Evolutionary conservation across 208 protist genomes (phyloP), one percentile per base, ranked within the genome.

Genomic region (Crithidia fasciculata): DNA sequence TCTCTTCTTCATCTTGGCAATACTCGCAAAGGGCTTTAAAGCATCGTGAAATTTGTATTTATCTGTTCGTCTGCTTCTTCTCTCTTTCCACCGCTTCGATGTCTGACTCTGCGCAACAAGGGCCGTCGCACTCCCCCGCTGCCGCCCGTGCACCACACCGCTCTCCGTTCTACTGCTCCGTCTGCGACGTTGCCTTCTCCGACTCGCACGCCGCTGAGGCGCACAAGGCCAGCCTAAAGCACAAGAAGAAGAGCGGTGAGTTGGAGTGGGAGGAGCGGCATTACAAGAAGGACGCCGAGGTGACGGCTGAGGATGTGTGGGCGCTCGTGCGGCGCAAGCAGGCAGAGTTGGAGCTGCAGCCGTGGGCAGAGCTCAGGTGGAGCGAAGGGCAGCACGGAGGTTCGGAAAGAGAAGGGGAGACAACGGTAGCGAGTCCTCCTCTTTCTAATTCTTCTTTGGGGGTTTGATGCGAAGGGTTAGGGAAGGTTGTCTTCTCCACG

Each of bases 201-300:
- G 87, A 92, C 69, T 81, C 68, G 62, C 83, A 82, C 16, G 70
- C 88, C 4, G 86, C 87, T 4, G 82, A 81, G 49, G 67, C 77
- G 62, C 91, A 95, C 82, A 81, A 81, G 52, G 70, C 81, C 8
- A 89, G 84, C 49, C 55, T 85, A 2, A 84, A 86, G 62, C 91
- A 95, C 72, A 88, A 91, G 63, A 83, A 87, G 54, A 84, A 80
- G 40, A 95, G 86, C 50, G 88, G 88, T 0, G 88, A 95, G 66
- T 58, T 90, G 1, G 86, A 79, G 53, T 71, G 69, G 57, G 85
- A 95, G 61, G 65, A 69, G 57, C 76, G 65, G 61, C 63, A 77
- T 49, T 95, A 93, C 60, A 92, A 92, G 50, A 82, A 85, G 47
- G 88, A 93, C 60, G 78, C 66, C 5, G 83, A 88, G 13, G 86